Evolutionary conservation across 331 rosid species (phyloP).

Genomic region (Quercus tomentella): DNA sequence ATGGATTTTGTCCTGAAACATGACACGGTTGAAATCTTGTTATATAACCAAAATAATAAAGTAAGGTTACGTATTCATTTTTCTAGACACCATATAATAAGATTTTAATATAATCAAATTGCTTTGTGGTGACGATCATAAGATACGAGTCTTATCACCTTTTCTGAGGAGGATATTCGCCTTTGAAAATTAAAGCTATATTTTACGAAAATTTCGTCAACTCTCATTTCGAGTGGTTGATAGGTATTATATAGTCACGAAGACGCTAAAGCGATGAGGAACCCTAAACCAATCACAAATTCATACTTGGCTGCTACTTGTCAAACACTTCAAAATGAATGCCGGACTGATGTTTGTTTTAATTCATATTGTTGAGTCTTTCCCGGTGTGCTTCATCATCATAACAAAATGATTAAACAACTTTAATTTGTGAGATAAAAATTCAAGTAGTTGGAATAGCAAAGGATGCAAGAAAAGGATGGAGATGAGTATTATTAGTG

Average conservation of each 20-base stretch:
- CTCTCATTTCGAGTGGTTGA: slow-evolving; percentile 45
- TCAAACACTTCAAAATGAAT: slow-evolving; percentile 51
- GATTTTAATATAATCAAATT: background rate
- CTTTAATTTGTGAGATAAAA: background rate
- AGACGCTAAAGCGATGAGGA: slow-evolving; percentile 14
- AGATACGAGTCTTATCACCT: slow-evolving; percentile 14
- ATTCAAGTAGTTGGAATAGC: slow-evolving; percentile 27
- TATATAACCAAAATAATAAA: slow-evolving; percentile 21
- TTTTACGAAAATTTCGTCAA: slow-evolving; percentile 28
- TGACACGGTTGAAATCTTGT: slow-evolving; percentile 16
- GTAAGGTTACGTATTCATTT: background rate
- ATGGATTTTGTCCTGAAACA: background rate
- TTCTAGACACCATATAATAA: background rate
- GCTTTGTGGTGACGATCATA: background rate
- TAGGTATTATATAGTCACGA: slow-evolving; percentile 28
- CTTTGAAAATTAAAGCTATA: background rate
- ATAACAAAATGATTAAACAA: slow-evolving; percentile 12
- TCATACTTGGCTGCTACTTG: slow-evolving; percentile 39
- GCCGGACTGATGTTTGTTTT: background rate
- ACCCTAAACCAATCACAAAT: slow-evolving; percentile 35
- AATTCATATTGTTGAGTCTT: slow-evolving; percentile 3
- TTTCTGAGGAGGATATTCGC: background rate
- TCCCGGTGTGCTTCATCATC: background rate
- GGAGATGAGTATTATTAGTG: background rate
- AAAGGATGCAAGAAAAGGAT: slow-evolving; percentile 26